Evolutionary conservation across 371 early-diverging fungal genomes (phyloP), one percentile per base, ranked within the genome.

Genomic region (Apophysomyces trapeziformis): DNA sequence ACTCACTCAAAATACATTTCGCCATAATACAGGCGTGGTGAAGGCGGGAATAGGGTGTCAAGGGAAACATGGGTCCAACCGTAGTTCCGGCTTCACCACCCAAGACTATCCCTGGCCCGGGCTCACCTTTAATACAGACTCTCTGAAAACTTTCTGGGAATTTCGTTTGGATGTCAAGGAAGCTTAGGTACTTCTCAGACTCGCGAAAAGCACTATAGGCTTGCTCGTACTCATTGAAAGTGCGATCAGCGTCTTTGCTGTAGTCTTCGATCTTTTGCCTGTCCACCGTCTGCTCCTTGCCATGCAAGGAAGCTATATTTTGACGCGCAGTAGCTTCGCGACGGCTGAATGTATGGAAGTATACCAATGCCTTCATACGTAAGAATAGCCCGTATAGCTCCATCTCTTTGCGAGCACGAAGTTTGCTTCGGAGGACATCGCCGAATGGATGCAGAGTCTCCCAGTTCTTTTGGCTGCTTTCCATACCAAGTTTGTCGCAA

Each of bases 21-120:
- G 72, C 68, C 16, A 72, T 74, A 32, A 80, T 80, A n/a, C 78
- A 75, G n/a, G 80, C 74, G 57, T 80, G 80, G 26, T 74, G 72
- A 5, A 80, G 56, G 7, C 68, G 67, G 7, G 76, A 61, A 62
- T 68, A 73, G 0, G 76, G 72, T 1, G 67, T 26, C 35, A 77
- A 71, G 8, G 80, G 80, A 56, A 70, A 80, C 68, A 73, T 71
- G 12, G 80, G 78, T 8, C 45, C 64, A 4, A 69, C 60, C 2
- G 67, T 36, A 2, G 67, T 65, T 14, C 80, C 80, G 7, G 80
- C 80, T 46, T 80, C 80, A 7, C 78, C 80, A 39, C 78, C 78
- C 36, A 80, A 43, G 44, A 72, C 67, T 18, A 77, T 74, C n/a
- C 80, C 80, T 3, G 71, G 44, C 3, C 63, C 62, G 4, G 75